A percentile compares a stretch with the other conserved stretches of the same genome.
These are phyloP conservation scores for Pythium phragmitis DNA, from an alignment of 352 stramenopile species.

Conservation along the genomic window DNA sequence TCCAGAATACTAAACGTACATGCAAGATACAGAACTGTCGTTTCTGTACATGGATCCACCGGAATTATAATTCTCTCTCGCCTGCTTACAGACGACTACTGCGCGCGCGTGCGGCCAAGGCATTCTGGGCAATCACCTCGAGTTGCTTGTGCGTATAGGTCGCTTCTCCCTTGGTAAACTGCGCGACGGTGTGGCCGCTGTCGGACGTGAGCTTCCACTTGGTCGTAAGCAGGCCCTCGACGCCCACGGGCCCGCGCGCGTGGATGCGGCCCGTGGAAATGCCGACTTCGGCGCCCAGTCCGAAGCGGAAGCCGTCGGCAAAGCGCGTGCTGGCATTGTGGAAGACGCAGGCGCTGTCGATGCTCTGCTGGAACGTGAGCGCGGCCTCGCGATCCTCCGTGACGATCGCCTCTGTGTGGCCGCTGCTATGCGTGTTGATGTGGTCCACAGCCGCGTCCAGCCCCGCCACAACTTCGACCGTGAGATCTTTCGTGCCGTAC, in stretches of 20 bases:
- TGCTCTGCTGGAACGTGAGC: constrained; percentile 65
- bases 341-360: constrained; percentile 98
- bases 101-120: constrained; percentile 49
- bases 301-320: constrained; percentile 97
- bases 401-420: constrained; percentile 98
- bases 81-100: constrained; percentile 68
- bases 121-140: constrained; percentile 65
- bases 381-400: constrained; percentile 88
- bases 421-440: constrained; percentile 95
- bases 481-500: constrained; percentile 93
- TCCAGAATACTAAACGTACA: neutral
- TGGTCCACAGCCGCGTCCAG: constrained; percentile 92
- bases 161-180: constrained; percentile 44
- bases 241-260: constrained; percentile 93
- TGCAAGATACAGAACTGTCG: neutral
- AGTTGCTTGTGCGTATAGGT: constrained; percentile 79
- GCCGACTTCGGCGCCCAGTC: constrained; percentile 96
- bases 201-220: constrained; percentile 96
- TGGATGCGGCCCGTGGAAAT: constrained; percentile 98
- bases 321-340: constrained; percentile 97
- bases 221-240: constrained; percentile 96
- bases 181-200: constrained; percentile 78
- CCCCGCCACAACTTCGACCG: constrained; percentile 91
- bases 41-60: too few species aligned
- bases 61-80: neutral